phyloP scores from a whole-genome alignment of 257 asterid genomes.

The Anisodus tanguticus region DNA sequence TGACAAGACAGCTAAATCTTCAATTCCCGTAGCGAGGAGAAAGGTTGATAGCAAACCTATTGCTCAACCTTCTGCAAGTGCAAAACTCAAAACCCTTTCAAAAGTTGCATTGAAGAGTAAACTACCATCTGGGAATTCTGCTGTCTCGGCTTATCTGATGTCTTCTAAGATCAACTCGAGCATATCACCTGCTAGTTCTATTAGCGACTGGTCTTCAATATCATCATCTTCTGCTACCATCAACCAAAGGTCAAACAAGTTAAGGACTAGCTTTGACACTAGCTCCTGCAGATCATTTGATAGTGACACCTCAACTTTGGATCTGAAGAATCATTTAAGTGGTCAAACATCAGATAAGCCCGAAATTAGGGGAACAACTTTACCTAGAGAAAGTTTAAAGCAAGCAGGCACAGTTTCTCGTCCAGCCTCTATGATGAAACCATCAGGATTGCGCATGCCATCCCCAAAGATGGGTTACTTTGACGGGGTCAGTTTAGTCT shows the following conservation, averaged over 20 bases:
- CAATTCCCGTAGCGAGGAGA: slow-evolving; percentile 55
- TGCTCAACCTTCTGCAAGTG: slow-evolving; percentile 49
- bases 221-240: slow-evolving; percentile 74
- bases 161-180: slow-evolving; percentile 63
- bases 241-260: slow-evolving; percentile 51
- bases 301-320: slow-evolving; percentile 43
- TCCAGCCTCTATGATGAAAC: slow-evolving; percentile 58
- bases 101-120: slow-evolving; percentile 52
- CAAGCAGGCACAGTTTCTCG: slow-evolving; percentile 46
- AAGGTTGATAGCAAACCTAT: slow-evolving; percentile 49
- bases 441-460: slow-evolving; percentile 91
- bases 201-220: slow-evolving; percentile 92
- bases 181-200: slow-evolving; percentile 90
- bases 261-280: slow-evolving; percentile 67
- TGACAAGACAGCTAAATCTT: slow-evolving; percentile 48
- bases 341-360: slow-evolving; percentile 47
- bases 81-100: slow-evolving; percentile 60
- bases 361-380: slow-evolving; percentile 42
- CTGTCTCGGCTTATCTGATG: slow-evolving; percentile 54
- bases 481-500: slow-evolving; percentile 80
- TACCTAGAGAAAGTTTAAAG: slow-evolving; percentile 41
- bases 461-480: slow-evolving; percentile 92
- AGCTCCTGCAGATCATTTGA: slow-evolving; percentile 63
- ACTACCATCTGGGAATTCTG: slow-evolving; percentile 49
- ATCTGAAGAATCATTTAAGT: slow-evolving; percentile 38